phyloP scores from a whole-genome alignment of 2,329 filamentous ascomycete species.

The Sordariomycetes sp. region DNA sequence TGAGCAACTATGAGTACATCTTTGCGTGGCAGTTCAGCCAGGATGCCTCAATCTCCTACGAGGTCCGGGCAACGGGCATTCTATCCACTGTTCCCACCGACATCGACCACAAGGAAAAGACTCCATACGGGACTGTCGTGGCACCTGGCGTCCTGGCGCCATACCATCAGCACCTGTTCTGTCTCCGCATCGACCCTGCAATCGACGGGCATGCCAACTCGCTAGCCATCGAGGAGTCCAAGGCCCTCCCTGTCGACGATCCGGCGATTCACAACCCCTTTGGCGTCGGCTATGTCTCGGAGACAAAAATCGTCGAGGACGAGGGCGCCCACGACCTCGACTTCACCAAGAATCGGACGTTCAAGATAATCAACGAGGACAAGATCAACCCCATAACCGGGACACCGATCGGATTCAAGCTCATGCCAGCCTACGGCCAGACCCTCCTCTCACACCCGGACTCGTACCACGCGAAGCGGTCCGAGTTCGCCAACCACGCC shows the following conservation, averaged over 20 bases:
- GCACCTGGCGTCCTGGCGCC: slow-evolving; percentile 47
- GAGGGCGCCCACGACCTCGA: slow-evolving; percentile 35
- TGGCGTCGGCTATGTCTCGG: slow-evolving; percentile 30
- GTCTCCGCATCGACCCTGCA: slow-evolving; percentile 50
- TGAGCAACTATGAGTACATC: slow-evolving; percentile 51
- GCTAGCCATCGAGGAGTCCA: slow-evolving; percentile 24
- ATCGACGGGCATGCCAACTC: slow-evolving; percentile 47
- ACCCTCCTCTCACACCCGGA: slow-evolving; percentile 19
- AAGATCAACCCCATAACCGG: slow-evolving; percentile 25
- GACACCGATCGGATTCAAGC: slow-evolving; percentile 30
- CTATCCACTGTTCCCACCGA: slow-evolving; percentile 21
- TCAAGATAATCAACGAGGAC: slow-evolving; percentile 33
- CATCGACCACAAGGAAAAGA: slow-evolving; percentile 40
- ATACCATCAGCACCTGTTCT: slow-evolving; percentile 58
- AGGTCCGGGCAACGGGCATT: slow-evolving; percentile 28
- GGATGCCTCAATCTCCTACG: slow-evolving; percentile 26
- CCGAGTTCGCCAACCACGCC: slow-evolving; percentile 27
- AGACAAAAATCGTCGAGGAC: slow-evolving; percentile 24
- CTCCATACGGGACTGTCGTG: slow-evolving; percentile 49
- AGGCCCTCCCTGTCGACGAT: slow-evolving; percentile 24
- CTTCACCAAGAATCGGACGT: slow-evolving; percentile 29
- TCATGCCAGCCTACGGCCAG: slow-evolving; percentile 31
- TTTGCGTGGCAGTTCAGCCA: slow-evolving; percentile 35
- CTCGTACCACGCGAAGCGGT: slow-evolving; percentile 23
- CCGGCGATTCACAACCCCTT: slow-evolving; percentile 35